Conservation (phyloP, 192 early-diverging fungal species). For the Glomus cerebriforme region DNA sequence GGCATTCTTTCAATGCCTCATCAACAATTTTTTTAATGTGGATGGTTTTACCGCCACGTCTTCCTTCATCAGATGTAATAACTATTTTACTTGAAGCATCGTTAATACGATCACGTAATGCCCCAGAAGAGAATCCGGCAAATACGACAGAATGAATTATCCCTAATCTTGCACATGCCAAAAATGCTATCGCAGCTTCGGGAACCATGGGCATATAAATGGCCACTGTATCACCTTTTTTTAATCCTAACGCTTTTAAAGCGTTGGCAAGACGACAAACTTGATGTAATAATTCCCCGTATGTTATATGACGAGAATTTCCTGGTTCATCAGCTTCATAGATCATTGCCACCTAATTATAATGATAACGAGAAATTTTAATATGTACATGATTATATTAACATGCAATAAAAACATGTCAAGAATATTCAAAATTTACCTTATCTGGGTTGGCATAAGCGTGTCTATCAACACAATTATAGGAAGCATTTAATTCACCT, state of each 20-base stretch:
- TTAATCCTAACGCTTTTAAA: conserved; percentile 76
- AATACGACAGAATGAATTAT: conserved; percentile 94
- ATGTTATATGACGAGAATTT: conserved; percentile 77
- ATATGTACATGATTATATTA: not conserved
- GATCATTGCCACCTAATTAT: conserved; percentile 72
- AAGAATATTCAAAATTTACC: conserved; percentile 53
- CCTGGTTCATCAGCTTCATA: conserved; percentile 91
- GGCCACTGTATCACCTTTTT: conserved; percentile 92
- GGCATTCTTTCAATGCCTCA: conserved; percentile 78
- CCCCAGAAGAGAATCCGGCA: conserved; percentile 94
- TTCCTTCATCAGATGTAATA: conserved; percentile 93
- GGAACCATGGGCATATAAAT: conserved; percentile 99
- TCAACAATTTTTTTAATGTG: conserved; percentile 93
- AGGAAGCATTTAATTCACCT: conserved; percentile 89
- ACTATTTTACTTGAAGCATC: conserved; percentile 82
- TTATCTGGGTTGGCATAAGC: conserved; percentile 74
- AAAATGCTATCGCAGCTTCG: conserved; percentile 89
- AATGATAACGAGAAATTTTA: not conserved
- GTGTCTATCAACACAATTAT: conserved; percentile 97
- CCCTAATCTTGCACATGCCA: conserved; percentile 93
- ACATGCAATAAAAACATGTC: not conserved
- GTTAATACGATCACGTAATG: conserved; percentile 87
- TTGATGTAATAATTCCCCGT: conserved; percentile 77
- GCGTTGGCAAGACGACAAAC: conserved; percentile 88
- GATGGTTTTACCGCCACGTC: conserved; percentile 87